Conservation (phyloP, 1,284 basidiomycete genomes). For the Erythrobasidium hasegawianum region DNA sequence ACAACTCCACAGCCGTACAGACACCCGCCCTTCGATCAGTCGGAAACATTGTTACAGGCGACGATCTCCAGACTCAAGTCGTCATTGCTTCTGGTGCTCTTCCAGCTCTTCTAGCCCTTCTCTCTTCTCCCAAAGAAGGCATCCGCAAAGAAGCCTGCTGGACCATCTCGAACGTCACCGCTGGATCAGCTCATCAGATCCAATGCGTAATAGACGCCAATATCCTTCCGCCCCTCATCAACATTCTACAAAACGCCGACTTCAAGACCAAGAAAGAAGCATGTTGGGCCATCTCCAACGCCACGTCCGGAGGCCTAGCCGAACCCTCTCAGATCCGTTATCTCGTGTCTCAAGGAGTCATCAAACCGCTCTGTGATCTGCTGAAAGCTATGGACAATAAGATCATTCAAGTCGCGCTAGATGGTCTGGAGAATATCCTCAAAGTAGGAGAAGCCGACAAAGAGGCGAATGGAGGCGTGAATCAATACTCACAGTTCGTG, state of each 20-base stretch:
- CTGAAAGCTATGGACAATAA: slow-evolving; percentile 99
- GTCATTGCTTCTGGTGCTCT: slow-evolving; percentile 95
- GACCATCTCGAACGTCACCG: slow-evolving; percentile 99
- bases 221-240: slow-evolving; percentile 96
- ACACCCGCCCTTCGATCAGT: slow-evolving; percentile 96
- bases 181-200: slow-evolving; percentile 92
- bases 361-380: slow-evolving; percentile 96
- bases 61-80: slow-evolving; percentile 97
- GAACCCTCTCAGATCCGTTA: slow-evolving; percentile 98
- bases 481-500: slow-evolving; percentile 90
- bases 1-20: slow-evolving; percentile 95
- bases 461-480: slow-evolving; percentile 72
- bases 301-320: slow-evolving; percentile 94
- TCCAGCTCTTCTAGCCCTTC: slow-evolving; percentile 81
- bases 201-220: slow-evolving; percentile 69
- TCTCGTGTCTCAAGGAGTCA: slow-evolving; percentile 94
- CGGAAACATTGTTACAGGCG: slow-evolving; percentile 97
- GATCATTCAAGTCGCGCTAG: slow-evolving; percentile 96
- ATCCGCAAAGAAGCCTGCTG: slow-evolving; percentile 94
- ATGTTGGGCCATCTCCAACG: slow-evolving; percentile 99
- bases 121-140: slow-evolving; percentile 94
- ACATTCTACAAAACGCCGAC: slow-evolving; percentile 94
- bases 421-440: slow-evolving; percentile 97
- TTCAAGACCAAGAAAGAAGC: slow-evolving; percentile 99
- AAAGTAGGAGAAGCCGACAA: slow-evolving; percentile 98